Evolutionary conservation across 345 rosid species (phyloP), one percentile per base, ranked within the genome.

Genomic region (Linum tenue): DNA sequence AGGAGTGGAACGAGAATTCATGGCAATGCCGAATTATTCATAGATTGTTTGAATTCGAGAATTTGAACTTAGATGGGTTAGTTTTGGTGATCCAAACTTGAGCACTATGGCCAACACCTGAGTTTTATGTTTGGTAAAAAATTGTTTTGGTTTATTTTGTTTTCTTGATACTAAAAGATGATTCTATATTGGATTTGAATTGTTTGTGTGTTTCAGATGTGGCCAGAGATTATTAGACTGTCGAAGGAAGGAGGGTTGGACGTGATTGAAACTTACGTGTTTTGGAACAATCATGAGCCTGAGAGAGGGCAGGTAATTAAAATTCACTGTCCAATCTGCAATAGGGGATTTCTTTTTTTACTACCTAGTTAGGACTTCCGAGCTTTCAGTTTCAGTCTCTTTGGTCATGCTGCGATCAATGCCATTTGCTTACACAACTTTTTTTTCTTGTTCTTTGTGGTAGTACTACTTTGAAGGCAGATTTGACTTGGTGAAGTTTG

Each of bases 281-380:
- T 85, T 64, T 85, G 86, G 88, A 85, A 85, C 76, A 75, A 80
- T 59, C 91, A 83, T 11, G 86, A 85, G 75, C 88, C 91, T 16
- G 71, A 72, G 35, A 80, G 71, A 74, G 86, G 91, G 61, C 83
- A 83, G 91, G 87, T 83, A 74, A 7, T 59, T 36, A 8, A 37
- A 38, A 43, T 70, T 17, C 11, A 22, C 16, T 3, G 22, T 68
- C 3, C 5, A 55, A 35, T 60, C 51, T 62, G 22, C 55, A 8
- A 7, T 14, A 7, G 11, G 55, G 63, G 6, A 6, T 14, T 44
- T 39, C 31, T 43, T 64, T 3, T 42, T 41, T n/a, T 41, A 31
- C 40, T 39, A 8, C 31, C 31, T 22, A 22, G 31, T 22, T 22
- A 22, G 31, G 31, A 22, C 31, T 22, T 48, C n/a, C 0, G 37